Base-by-base conservation (phyloP, 1,284 basidiomycete genomes). In the Spongiforma sp. region DNA sequence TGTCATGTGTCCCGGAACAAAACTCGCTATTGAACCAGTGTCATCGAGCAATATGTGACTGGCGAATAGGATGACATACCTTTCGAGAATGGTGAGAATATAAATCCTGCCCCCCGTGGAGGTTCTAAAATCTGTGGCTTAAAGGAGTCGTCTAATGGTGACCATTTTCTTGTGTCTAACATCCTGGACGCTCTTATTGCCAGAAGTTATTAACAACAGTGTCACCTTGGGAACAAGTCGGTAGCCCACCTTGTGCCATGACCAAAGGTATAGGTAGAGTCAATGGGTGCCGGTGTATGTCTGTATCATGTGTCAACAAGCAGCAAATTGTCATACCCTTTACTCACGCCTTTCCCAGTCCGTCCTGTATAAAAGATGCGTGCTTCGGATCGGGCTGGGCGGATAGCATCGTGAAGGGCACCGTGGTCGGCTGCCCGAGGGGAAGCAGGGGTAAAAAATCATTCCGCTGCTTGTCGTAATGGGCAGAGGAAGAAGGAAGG, bases 121-220 rank as follows among this genome's bases (percentile, higher is more conserved):
- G 34, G 24, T 63, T 28, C n/a, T 19, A 28, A 37, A 19, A 17
- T n/a, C 2, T 12, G 11, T 15, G 36, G 48, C 17, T 17, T 28
- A n/a, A 1, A 5, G 24, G 17, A 1, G 5, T n/a, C 24, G 19
- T 5, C 30, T 14, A 3, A 17, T 1, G 53, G 9, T 37, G 64
- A 59, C 64, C 59, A 59, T 43, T 21, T 43, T 4, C 46, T 21
- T n/a, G 59, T 63, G 37, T 59, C 64, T 4, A 63, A 26, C n/a
- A 33, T 15, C 17, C 5, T 26, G 9, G 33, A 4, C 10, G 39
- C 2, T 14, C 12, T n/a, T 24, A n/a, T 36, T 62, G 39, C 17
- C n/a, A n/a, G 7, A 17, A 32, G 28, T 21, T 39, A 19, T 67
- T 12, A 63, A 19, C 41, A 21, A n/a, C 5, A n/a, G 9, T 0